Conservation (phyloP, 108 stramenopile genomes). For the Nitzschia sp. region DNA sequence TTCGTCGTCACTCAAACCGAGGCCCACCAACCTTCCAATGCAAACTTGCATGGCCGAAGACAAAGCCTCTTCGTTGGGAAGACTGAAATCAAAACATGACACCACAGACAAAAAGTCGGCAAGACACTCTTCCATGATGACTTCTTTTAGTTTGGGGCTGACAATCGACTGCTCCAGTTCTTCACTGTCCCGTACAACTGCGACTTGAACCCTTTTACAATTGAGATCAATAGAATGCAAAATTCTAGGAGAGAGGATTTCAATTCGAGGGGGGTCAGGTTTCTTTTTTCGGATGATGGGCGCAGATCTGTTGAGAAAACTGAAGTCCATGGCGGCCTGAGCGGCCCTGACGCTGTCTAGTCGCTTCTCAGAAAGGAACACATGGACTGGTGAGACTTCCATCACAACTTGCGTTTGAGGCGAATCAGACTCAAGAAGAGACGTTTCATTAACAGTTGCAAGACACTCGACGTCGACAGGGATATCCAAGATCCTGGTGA, state of each 20-base stretch:
- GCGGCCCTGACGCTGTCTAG: conserved; percentile 24
- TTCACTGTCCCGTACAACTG: conserved; percentile 31
- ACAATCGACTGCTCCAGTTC: conserved; percentile 5
- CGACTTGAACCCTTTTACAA: conserved; percentile 26
- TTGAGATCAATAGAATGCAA: conserved; percentile 33
- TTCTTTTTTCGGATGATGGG: conserved; percentile 3
- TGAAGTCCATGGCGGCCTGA: conserved; percentile 3
- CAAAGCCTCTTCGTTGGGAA: conserved; percentile 57
- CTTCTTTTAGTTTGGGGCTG: conserved; percentile 17
- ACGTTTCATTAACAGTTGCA: conserved; percentile 16
- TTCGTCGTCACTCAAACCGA: conserved; percentile 50
- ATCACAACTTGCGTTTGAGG: conserved; percentile 40
- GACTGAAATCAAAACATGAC: conserved; percentile 60
- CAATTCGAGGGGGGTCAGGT: conserved; percentile 43
- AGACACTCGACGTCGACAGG: conserved; percentile 47
- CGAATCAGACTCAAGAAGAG: conserved; percentile 33
- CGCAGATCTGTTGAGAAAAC: not conserved
- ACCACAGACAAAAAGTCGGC: conserved; percentile 49
- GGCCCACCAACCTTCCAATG: conserved; percentile 47
- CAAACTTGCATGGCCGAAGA: conserved; percentile 60
- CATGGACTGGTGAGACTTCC: conserved; percentile 43
- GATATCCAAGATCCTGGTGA: conserved; percentile 16
- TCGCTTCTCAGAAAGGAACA: conserved; percentile 39
- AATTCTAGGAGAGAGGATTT: conserved; percentile 39
- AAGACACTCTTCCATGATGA: conserved; percentile 50